Evolutionary conservation across 345 rosid genomes (phyloP), one percentile per base, ranked within the genome.

Genomic region (Salix koriyanagi): DNA sequence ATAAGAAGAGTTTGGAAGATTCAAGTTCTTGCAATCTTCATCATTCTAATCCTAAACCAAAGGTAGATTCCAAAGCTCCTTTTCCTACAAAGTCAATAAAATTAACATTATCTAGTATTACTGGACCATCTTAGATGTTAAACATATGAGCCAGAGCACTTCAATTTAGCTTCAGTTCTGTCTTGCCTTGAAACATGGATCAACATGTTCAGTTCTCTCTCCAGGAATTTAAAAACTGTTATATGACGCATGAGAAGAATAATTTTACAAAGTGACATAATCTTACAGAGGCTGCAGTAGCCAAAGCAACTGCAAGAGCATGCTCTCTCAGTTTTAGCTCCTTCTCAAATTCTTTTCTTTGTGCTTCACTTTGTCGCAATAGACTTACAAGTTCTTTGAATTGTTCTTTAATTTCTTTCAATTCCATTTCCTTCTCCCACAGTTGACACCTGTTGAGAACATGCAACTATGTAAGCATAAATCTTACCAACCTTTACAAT

Each of bases 341-440:
- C 81, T 91, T 90, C 77, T 91, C 97, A 65, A 88, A 85, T 82
- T 95, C 97, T 80, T 89, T 91, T 84, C 91, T 91, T 76, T 82
- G 87, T 46, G 84, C 32, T 83, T 94, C 99, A 77, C 99, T 92
- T 80, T 93, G 95, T 58, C 87, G 83, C 79, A 91, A 66, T 73
- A 95, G 79, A 56, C 86, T 82, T 54, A 95, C 94, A 34, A 95
- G 94, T 88, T 95, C 98, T 84, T 90, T 91, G 54, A 94, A 85
- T 74, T 92, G 97, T 76, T 92, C 97, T 84, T 96, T 93, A 92
- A 93, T 92, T 87, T 93, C 97, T 82, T 87, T 92, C 77, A 90
- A 86, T 76, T 96, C 99, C 81, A 91, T 79, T 71, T 93, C 97
- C 79, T 92, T 96, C 82, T 93, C 99, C 99, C 98, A 96, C 71